Base-by-base conservation (phyloP, 768 basidiomycete species). In the Tulasnella sp. region DNA sequence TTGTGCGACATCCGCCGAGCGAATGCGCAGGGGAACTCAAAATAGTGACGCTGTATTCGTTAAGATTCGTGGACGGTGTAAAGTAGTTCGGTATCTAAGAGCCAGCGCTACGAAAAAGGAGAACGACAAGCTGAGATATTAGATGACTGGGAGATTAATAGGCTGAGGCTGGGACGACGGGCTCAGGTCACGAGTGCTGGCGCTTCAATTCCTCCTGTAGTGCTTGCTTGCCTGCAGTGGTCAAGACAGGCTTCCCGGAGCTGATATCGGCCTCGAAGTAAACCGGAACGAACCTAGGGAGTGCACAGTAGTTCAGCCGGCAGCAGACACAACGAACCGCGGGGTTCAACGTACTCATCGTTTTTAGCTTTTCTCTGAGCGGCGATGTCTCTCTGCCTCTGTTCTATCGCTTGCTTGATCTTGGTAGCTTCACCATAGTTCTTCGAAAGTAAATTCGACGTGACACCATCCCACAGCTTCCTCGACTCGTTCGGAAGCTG, bases 391-490 rank as follows among this genome's bases (percentile, higher is more conserved):
- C 98, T 88, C 88, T 99, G 98, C 84, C 85, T 90, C 89, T 99
- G 97, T 87, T 99, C 98, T 79, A 99, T 97, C 6, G 86, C 86
- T 77, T 96, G 90, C 89, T 99, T 99, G 87, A 93, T 91, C 88
- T 89, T 94, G 80, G 96, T 98, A 77, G 98, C 98, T 60, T 97
- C 95, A 34, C 90, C 89, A 86, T 90, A 99, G 84, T 97, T 94
- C 89, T 98, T 99, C 84, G 87, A 89, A 69, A 94, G 75, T 80
- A 99, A 86, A 80, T 90, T 88, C 72, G 87, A 88, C 76, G 97
- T 97, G 31, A 98, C 94, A 77, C 85, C 89, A 80, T 93, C 92
- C 98, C 98, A 99, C 78, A 99, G 85, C 87, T 90, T 91, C 80
- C 96, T 88, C 81, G 96, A 97, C 88, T 99, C 98, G 79, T 89